These are phyloP conservation scores for Batkoa obscura DNA, from an alignment of 371 early-diverging fungal species.

Conservation along the genomic window DNA sequence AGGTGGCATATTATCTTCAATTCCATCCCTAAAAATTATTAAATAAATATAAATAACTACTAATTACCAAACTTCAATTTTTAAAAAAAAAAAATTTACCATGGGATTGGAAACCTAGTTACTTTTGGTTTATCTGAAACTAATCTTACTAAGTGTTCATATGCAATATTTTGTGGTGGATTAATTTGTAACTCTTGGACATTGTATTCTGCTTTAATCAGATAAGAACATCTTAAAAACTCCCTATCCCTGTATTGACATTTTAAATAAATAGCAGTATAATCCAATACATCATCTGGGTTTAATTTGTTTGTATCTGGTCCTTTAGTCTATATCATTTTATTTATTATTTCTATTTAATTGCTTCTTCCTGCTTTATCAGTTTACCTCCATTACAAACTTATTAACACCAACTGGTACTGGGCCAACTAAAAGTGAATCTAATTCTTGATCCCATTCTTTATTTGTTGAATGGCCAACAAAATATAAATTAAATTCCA, in stretches of 20 bases:
- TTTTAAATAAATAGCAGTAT: constrained; percentile 75
- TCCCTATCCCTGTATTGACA: constrained; percentile 75
- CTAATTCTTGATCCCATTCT: constrained; percentile 80
- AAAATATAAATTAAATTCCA: constrained; percentile 92
- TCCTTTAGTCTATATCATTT: constrained; percentile 31
- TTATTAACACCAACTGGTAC: constrained; percentile 90
- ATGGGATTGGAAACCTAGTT: constrained; percentile 58
- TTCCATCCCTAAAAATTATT: background rate
- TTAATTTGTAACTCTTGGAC: constrained; percentile 45
- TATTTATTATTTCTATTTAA: background rate
- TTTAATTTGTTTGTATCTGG: constrained; percentile 55
- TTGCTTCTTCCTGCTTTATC: background rate
- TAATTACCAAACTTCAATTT: background rate
- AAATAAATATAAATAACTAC: background rate
- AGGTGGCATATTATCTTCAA: constrained; percentile 3
- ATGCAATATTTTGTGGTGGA: constrained; percentile 36
- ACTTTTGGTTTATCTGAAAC: constrained; percentile 78
- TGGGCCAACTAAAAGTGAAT: constrained; percentile 89
- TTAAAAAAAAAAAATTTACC: constrained; percentile 16
- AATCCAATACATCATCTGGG: constrained; percentile 58
- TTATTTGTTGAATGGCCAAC: constrained; percentile 73
- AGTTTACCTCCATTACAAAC: constrained; percentile 71
- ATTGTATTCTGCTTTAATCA: constrained; percentile 83
- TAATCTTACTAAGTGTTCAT: constrained; percentile 62
- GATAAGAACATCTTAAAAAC: constrained; percentile 92